Evolutionary conservation across 768 basidiomycete genomes (phyloP).

Genomic region (Xerocomus brunneocitrinus): DNA sequence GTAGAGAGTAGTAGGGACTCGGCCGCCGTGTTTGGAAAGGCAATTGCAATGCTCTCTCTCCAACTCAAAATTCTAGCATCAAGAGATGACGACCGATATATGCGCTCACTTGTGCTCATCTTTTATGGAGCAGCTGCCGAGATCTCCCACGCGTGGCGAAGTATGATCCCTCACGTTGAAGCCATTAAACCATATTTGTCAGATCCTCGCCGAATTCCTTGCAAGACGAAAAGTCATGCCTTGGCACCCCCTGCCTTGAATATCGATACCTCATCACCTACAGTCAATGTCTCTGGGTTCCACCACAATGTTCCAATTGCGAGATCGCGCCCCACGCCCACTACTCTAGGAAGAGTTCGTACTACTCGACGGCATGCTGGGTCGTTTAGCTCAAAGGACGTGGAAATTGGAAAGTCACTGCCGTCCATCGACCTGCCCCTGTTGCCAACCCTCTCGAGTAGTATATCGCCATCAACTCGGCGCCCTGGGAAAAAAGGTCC

Average conservation of each 20-base stretch:
- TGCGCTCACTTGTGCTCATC: conserved; percentile 80
- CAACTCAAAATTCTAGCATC: conserved; percentile 76
- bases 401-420: conserved; percentile 78
- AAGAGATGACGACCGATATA: conserved; percentile 80
- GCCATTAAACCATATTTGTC: conserved; percentile 61
- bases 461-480: conserved; percentile 31
- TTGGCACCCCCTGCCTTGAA: conserved; percentile 22
- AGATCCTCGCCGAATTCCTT: conserved; percentile 37
- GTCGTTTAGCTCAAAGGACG: conserved; percentile 92
- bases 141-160: conserved; percentile 79
- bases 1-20: conserved; percentile 82
- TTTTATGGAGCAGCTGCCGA: conserved; percentile 89
- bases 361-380: conserved; percentile 81
- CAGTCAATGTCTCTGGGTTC: conserved; percentile 24
- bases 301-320: conserved; percentile 26
- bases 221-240: conserved; percentile 26
- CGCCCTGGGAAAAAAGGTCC: conserved; percentile 50
- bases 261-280: conserved; percentile 25
- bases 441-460: conserved; percentile 25
- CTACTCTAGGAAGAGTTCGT: conserved; percentile 40
- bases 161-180: conserved; percentile 66
- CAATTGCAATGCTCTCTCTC: conserved; percentile 74
- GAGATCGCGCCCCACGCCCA: conserved; percentile 27
- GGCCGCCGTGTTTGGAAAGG: conserved; percentile 79
- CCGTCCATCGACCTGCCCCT: conserved; percentile 54